Evolutionary conservation across 2,329 filamentous ascomycete genomes (phyloP).

Genomic region (Teratosphaeria epicoccoides): DNA sequence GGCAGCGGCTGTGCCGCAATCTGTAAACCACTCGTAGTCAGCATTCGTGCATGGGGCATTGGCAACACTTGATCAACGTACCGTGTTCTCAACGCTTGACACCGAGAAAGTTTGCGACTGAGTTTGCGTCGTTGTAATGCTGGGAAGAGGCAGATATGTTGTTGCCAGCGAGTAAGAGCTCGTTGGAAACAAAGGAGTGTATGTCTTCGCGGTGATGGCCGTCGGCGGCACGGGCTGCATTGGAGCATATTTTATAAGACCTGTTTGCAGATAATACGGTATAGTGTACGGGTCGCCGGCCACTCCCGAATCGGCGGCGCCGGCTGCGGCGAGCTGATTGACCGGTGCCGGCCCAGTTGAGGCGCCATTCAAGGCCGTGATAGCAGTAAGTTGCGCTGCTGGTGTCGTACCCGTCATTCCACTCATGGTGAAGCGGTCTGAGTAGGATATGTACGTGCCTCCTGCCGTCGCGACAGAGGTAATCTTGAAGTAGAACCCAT

Average conservation of each 20-base stretch:
- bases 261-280: conserved; percentile 47
- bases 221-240: conserved; percentile 50
- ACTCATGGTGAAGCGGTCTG: conserved; percentile 51
- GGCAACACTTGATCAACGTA: conserved; percentile 26
- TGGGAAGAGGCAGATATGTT: conserved; percentile 36
- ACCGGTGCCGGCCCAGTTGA: conserved; percentile 30
- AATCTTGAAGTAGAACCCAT: conserved; percentile 53
- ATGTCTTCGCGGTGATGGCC: conserved; percentile 45
- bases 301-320: conserved; percentile 8
- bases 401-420: conserved; percentile 54
- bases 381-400: conserved; percentile 27
- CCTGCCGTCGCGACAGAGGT: conserved; percentile 44
- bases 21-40: conserved; percentile 27
- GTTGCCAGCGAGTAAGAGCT: conserved; percentile 45
- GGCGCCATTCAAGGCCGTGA: conserved; percentile 27
- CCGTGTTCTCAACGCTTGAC: conserved; percentile 47
- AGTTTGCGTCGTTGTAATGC: conserved; percentile 42
- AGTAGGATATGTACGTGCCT: conserved; percentile 49
- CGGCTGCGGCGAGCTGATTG: conserved; percentile 20
- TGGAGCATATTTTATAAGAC: conserved; percentile 49
- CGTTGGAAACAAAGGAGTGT: conserved; percentile 44
- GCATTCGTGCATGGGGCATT: background rate
- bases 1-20: conserved; percentile 43
- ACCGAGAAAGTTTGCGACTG: conserved; percentile 41
- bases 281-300: conserved; percentile 23